Percentiles rank a stretch among this genome's conserved stretches.
phyloP scores from a whole-genome alignment of 2,329 filamentous ascomycete species.

The Fusarium drepaniforme region DNA sequence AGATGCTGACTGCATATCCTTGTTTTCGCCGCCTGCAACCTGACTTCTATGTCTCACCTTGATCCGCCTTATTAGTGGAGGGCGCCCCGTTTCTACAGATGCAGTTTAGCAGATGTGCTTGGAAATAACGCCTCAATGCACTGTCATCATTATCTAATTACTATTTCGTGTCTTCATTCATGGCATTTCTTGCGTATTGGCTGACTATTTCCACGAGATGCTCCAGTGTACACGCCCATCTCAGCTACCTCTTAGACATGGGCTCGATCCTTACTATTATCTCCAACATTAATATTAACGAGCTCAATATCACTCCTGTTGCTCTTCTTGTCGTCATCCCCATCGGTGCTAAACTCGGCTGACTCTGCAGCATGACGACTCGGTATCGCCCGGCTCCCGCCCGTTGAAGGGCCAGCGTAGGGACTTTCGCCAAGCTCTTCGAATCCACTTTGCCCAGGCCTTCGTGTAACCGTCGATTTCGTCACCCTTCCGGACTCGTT shows the following conservation, averaged over 20 bases:
- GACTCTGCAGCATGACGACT: constrained; percentile 7
- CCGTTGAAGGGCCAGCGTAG: not conserved
- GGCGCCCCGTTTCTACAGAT: not conserved
- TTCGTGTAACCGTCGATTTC: not conserved
- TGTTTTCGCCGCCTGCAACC: not conserved
- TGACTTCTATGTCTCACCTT: not conserved
- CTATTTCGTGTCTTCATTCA: not conserved
- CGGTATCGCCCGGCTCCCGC: not conserved
- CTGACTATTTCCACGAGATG: not conserved
- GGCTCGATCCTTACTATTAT: not conserved
- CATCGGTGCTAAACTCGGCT: constrained; percentile 4
- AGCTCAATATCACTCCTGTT: constrained; percentile 19
- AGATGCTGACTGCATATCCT: not conserved
- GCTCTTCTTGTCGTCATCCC: constrained; percentile 23
- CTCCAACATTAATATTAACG: not conserved
- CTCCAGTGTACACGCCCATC: not conserved
- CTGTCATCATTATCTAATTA: not conserved
- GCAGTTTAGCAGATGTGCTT: not conserved
- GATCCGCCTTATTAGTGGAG: not conserved
- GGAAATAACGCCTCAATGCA: not conserved
- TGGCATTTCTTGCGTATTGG: not conserved
- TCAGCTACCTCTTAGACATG: not conserved
- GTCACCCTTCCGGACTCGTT: constrained; percentile 11
- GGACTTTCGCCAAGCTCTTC: constrained; percentile 32
- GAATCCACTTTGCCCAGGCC: constrained; percentile 19